A percentile compares a stretch with the other conserved stretches of the same genome.
phyloP scores from a whole-genome alignment of 176 grass and related monocot genomes.

The Aegilops longissima region DNA sequence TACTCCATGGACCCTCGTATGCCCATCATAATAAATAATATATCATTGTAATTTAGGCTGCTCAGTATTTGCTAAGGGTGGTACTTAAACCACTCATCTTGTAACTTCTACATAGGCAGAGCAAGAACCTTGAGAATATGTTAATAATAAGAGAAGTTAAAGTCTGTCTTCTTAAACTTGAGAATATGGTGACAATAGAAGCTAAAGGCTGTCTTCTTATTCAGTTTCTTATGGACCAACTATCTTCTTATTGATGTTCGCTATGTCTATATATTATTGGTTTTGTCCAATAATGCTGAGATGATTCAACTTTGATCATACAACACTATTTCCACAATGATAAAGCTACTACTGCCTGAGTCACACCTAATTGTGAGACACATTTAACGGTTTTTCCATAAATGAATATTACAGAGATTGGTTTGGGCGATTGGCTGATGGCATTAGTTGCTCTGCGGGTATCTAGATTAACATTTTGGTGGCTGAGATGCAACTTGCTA shows the following conservation, averaged over 20 bases:
- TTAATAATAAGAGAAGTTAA: no score
- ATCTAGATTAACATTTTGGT: background rate
- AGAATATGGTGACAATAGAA: no score
- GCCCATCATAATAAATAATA: background rate
- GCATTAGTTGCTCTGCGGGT: background rate
- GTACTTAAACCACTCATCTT: background rate
- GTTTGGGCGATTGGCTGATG: background rate
- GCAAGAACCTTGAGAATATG: background rate
- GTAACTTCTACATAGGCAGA: background rate
- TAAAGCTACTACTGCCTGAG: background rate
- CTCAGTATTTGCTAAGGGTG: background rate
- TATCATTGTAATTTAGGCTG: no score
- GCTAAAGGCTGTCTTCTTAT: background rate
- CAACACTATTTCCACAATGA: background rate
- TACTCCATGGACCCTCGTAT: background rate
- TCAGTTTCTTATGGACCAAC: background rate
- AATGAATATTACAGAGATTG: background rate
- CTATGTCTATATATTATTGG: background rate
- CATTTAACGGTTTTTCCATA: background rate
- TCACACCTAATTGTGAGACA: background rate
- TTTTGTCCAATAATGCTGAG: background rate
- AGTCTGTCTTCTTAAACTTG: no score
- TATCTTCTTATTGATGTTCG: background rate
- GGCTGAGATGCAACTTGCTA: background rate
- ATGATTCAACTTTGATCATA: background rate